Conservation (phyloP, 2,329 filamentous ascomycete species). For the Colletotrichum sp. region DNA sequence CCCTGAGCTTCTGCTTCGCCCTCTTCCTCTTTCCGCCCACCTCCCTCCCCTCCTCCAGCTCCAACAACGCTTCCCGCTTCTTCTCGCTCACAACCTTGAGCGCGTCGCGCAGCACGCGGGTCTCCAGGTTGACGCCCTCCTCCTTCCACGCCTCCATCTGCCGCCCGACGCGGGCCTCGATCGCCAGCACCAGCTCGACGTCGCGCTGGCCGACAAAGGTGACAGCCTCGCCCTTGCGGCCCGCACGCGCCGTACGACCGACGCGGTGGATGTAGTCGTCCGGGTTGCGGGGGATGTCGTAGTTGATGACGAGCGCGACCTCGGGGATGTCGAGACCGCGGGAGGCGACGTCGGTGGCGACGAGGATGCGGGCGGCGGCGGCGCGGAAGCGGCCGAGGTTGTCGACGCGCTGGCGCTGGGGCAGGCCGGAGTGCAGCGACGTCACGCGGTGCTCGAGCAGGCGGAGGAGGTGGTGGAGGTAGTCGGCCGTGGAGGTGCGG, state of each 20-base stretch:
- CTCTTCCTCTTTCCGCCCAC: constrained; percentile 83
- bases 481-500: constrained; percentile 84
- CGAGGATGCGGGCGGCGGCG: constrained; percentile 83
- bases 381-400: constrained; percentile 94
- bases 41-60: constrained; percentile 91
- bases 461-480: constrained; percentile 86
- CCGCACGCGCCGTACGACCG: constrained; percentile 92
- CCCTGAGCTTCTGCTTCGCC: constrained; percentile 59
- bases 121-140: constrained; percentile 94
- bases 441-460: constrained; percentile 90
- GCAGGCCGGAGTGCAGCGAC: constrained; percentile 85
- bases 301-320: constrained; percentile 90
- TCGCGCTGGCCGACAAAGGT: constrained; percentile 94
- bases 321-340: constrained; percentile 95
- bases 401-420: constrained; percentile 82
- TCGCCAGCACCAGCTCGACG: constrained; percentile 87
- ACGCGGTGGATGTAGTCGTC: constrained; percentile 98
- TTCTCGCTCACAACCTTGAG: constrained; percentile 93
- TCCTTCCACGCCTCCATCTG: constrained; percentile 86
- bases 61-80: constrained; percentile 88
- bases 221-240: constrained; percentile 80
- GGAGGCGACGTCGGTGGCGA: constrained; percentile 94
- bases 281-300: constrained; percentile 92
- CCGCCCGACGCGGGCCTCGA: constrained; percentile 81
- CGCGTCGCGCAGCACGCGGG: constrained; percentile 81